Evolutionary conservation across 768 basidiomycete genomes (phyloP), one percentile per base, ranked within the genome.

Genomic region (Mycena vulgaris): DNA sequence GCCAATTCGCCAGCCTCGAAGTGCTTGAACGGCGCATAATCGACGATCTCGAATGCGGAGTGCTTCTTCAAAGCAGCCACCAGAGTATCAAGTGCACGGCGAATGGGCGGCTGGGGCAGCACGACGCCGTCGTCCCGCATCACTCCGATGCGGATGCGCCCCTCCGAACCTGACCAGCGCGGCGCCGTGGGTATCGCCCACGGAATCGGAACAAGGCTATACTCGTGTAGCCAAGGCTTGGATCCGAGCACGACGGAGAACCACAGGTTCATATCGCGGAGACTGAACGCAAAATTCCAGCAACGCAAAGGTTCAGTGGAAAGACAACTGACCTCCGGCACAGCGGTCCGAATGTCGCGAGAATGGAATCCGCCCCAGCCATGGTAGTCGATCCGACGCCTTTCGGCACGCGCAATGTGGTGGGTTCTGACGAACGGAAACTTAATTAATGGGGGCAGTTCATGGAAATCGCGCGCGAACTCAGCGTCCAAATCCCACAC

Each of bases 281-380:
- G 77, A 28, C 79, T 81, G 35, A 1, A 2, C 53, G 23, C 14
- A 31, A 33, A 23, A 17, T 28, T 27, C 13, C 40, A 2, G 30
- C 3, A 16, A 1, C 16, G 14, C 17, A 39, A 9, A 55, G 23
- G n/a, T 10, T 30, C 1, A 8, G 13, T 37, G 17, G 37, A 31
- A 27, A 6, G 30, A 23, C 51, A 86, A 35, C 76, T 76, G 55
- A 90, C 69, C 51, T 85, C 81, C 58, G 75, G 74, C 2, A 84
- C 75, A 91, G 79, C 17, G 90, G 90, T 1, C 90, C 90, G 19
- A 89, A 80, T 16, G 89, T 87, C 27, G 88, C 87, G 9, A 49
- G 80, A 82, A 75, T 91, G 84, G 69, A 87, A 84, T 57, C 91
- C 87, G 77, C 85, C 77, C 58, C 85, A 65, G 23, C 85, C 80